Percentiles rank a stretch among this genome's conserved stretches.
Conservation (phyloP, 441 rosid genomes). For the Brassica hybrid region DNA sequence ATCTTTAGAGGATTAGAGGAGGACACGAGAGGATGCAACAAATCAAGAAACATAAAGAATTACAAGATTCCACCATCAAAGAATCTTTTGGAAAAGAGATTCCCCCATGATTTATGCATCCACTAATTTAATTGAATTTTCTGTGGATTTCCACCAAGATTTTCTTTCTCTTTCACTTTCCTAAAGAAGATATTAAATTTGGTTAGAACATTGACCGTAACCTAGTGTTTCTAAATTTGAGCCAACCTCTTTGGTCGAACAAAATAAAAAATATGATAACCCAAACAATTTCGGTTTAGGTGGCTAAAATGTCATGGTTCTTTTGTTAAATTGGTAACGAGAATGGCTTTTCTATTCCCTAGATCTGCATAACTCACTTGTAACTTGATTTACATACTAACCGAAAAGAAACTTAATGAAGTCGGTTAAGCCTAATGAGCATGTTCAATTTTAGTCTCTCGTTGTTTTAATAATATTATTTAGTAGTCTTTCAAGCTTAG, state of each 20-base stretch:
- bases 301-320: neutral
- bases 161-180: constrained; percentile 25
- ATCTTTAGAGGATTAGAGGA: constrained; percentile 29
- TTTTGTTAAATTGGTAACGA: too few relatives aligned
- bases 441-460: too few relatives aligned
- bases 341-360: neutral
- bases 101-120: constrained; percentile 40
- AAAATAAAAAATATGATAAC: neutral
- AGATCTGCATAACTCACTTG: too few relatives aligned
- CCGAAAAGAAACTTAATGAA: too few relatives aligned
- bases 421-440: too few relatives aligned
- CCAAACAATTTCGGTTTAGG: neutral
- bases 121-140: constrained; percentile 38
- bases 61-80: constrained; percentile 37
- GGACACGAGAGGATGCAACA: constrained; percentile 38
- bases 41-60: constrained; percentile 33
- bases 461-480: too few relatives aligned
- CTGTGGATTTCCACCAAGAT: constrained; percentile 43
- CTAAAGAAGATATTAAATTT: constrained; percentile 22
- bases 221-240: neutral
- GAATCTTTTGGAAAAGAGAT: constrained; percentile 38
- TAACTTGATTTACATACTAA: too few relatives aligned
- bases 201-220: constrained; percentile 15
- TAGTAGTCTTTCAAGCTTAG: too few relatives aligned
- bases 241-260: neutral